Evolutionary conservation across 805 yeast genomes (phyloP).

Genomic region (Jamesozyma jinghongensis): DNA sequence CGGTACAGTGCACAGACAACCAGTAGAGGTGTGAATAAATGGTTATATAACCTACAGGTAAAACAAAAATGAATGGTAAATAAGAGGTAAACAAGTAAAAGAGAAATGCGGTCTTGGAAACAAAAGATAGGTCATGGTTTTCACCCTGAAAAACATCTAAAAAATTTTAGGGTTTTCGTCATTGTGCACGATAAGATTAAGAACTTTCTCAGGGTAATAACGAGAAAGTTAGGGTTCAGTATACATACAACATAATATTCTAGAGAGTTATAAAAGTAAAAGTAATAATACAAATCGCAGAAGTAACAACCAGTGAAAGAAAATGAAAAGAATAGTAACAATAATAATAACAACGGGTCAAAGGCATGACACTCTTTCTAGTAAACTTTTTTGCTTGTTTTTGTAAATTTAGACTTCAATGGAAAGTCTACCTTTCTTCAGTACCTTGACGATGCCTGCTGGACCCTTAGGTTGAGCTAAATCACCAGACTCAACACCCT

Average conservation of each 20-base stretch:
- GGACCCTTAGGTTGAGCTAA: conserved; percentile 86
- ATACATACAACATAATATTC: not conserved
- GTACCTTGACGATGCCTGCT: conserved; percentile 24
- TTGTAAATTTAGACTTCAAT: conserved; percentile 13
- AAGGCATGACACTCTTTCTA: not conserved
- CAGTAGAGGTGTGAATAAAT: too few species aligned
- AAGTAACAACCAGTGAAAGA: not conserved
- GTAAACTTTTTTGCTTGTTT: not conserved
- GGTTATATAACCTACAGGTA: too few species aligned
- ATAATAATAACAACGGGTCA: not conserved
- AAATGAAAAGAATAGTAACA: not conserved
- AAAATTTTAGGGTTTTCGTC: not conserved
- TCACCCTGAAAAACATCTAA: conserved; percentile 1
- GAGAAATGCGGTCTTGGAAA: not conserved
- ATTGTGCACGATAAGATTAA: too few species aligned
- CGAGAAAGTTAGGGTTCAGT: conserved; percentile 3
- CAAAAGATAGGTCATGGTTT: not conserved
- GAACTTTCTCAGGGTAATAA: too few species aligned
- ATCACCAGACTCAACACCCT: conserved; percentile 71
- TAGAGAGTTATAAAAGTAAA: not conserved
- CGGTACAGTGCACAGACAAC: too few species aligned
- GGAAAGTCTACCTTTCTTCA: conserved; percentile 19
- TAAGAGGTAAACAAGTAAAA: not conserved
- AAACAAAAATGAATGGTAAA: not conserved
- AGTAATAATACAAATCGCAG: not conserved